phyloP scores from a whole-genome alignment of 495 filamentous ascomycete genomes.

The Penicillium silybi region DNA sequence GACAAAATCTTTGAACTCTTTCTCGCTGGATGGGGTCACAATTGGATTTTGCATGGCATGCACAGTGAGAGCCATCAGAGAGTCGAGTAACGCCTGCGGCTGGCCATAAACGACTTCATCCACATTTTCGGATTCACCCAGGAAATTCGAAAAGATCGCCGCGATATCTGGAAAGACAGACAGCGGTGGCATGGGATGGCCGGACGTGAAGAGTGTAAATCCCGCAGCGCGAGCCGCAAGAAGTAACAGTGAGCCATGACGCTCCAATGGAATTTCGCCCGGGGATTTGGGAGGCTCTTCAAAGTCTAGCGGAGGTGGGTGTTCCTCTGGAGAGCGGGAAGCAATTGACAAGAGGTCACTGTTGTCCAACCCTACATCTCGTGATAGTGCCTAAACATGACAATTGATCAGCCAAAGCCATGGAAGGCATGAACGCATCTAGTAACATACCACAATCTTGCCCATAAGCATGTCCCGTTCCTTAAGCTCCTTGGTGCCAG shows the following conservation, averaged over 20 bases:
- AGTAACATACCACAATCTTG: slow-evolving; percentile 62
- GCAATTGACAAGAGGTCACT: slow-evolving; percentile 49
- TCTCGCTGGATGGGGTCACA: slow-evolving; percentile 20
- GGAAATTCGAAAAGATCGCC: slow-evolving; percentile 54
- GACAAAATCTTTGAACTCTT: slow-evolving; percentile 42
- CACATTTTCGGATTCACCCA: slow-evolving; percentile 45
- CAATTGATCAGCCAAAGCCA: not conserved
- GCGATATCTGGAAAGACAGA: slow-evolving; percentile 63
- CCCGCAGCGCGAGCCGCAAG: slow-evolving; percentile 49
- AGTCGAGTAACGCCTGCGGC: slow-evolving; percentile 40
- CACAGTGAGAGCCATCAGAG: slow-evolving; percentile 34
- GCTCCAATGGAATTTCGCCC: slow-evolving; percentile 70
- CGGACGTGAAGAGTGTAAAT: slow-evolving; percentile 30
- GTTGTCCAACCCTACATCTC: slow-evolving; percentile 60
- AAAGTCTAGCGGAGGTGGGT: slow-evolving; percentile 39
- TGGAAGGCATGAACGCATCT: not conserved
- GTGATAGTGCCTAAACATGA: slow-evolving; percentile 58
- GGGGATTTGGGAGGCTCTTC: slow-evolving; percentile 43
- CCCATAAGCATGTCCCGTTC: slow-evolving; percentile 68
- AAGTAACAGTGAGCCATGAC: slow-evolving; percentile 63
- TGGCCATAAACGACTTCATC: slow-evolving; percentile 40
- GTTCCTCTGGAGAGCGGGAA: slow-evolving; percentile 22
- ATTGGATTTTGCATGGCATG: slow-evolving; percentile 25
- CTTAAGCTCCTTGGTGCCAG: slow-evolving; percentile 57
- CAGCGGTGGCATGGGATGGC: slow-evolving; percentile 30